These are phyloP conservation scores for Ophiostoma fasciatum DNA, from an alignment of 2,329 filamentous ascomycete species.

Conservation along the genomic window DNA sequence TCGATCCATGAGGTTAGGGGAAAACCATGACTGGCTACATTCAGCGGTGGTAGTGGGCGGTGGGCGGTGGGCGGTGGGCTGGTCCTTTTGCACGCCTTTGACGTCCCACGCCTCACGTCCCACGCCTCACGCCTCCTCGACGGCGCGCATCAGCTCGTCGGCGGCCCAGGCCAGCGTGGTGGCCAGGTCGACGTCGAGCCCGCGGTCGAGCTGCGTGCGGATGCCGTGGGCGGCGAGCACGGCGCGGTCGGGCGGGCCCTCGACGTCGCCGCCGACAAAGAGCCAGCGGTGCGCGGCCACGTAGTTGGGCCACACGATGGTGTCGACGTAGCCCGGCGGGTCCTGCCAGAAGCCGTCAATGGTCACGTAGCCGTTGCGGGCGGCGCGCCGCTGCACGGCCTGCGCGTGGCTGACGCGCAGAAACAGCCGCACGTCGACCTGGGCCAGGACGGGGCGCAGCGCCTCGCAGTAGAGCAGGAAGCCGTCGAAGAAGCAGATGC, in stretches of 20 bases:
- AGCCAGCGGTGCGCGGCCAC: conserved; percentile 67
- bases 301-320: conserved; percentile 94
- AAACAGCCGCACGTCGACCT: conserved; percentile 66
- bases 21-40: conserved; percentile 78
- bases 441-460: conserved; percentile 38
- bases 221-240: conserved; percentile 27
- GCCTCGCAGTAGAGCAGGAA: conserved; percentile 62
- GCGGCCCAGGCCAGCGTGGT: conserved; percentile 55
- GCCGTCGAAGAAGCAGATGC: conserved; percentile 68
- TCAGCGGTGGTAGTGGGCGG: too few species aligned
- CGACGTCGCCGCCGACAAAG: conserved; percentile 55
- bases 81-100: too few species aligned
- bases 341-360: conserved; percentile 89
- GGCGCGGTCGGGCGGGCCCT: conserved; percentile 34
- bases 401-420: conserved; percentile 51
- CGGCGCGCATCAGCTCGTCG: conserved; percentile 36
- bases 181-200: conserved; percentile 42
- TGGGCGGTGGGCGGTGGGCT: too few species aligned
- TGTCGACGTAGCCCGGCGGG: conserved; percentile 84
- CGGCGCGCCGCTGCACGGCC: conserved; percentile 51
- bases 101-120: background rate
- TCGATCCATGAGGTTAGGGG: conserved; percentile 78
- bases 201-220: conserved; percentile 30
- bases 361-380: conserved; percentile 63
- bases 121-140: conserved; percentile 15